phyloP scores from a whole-genome alignment of 2,329 filamentous ascomycete species.

The Arthrobotrys conoides region DNA sequence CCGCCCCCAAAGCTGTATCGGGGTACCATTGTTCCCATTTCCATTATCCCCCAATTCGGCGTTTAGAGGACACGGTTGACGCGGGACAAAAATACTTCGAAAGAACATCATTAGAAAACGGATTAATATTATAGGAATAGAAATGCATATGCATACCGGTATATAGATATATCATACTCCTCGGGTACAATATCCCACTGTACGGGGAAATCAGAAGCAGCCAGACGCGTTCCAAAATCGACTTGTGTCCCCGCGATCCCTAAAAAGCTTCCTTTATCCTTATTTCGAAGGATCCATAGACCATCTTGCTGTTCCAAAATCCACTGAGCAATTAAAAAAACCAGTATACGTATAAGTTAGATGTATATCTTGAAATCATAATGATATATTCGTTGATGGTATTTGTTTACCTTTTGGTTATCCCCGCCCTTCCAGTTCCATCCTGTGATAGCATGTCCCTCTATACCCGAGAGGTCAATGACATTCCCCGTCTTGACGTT shows the following conservation, averaged over 20 bases:
- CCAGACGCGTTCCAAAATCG: slow-evolving; percentile 15
- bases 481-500: slow-evolving; percentile 16
- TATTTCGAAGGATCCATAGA: slow-evolving; percentile 26
- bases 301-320: slow-evolving; percentile 1
- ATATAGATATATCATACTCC: neutral
- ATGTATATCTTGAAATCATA: too few species aligned
- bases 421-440: slow-evolving; percentile 25
- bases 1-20: slow-evolving; percentile 21
- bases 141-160: slow-evolving; percentile 5
- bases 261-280: slow-evolving; percentile 13
- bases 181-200: slow-evolving; percentile 31
- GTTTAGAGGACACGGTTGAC: slow-evolving; percentile 20
- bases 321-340: slow-evolving; percentile 35
- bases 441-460: slow-evolving; percentile 2
- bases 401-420: slow-evolving; percentile 29
- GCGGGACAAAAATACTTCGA: slow-evolving; percentile 24
- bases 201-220: neutral
- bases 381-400: neutral
- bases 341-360: too few species aligned
- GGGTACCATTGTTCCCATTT: slow-evolving; percentile 25
- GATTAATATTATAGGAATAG: neutral
- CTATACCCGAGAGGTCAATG: slow-evolving; percentile 32
- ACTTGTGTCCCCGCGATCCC: slow-evolving; percentile 5
- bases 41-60: slow-evolving; percentile 25
- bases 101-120: too few species aligned